phyloP scores from a whole-genome alignment of 768 basidiomycete species.

The Panaeolus cyanescens region DNA sequence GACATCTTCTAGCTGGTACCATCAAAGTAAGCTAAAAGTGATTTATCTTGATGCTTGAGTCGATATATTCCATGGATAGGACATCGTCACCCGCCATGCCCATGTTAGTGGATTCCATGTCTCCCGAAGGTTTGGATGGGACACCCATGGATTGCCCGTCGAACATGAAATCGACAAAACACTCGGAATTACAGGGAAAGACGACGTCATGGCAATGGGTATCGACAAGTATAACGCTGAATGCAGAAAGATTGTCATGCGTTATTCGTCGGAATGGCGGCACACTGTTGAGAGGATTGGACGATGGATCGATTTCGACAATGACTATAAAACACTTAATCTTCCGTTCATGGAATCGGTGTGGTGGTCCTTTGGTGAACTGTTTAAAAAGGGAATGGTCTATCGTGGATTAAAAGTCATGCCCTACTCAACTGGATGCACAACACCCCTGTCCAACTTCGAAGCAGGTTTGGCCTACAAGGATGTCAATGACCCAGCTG shows the following conservation, averaged over 20 bases:
- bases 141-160: slow-evolving; percentile 97
- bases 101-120: slow-evolving; percentile 93
- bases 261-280: slow-evolving; percentile 94
- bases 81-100: slow-evolving; percentile 96
- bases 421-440: slow-evolving; percentile 97
- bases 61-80: slow-evolving; percentile 48
- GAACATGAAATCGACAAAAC: slow-evolving; percentile 99
- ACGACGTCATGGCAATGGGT: slow-evolving; percentile 93
- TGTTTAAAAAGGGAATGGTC: slow-evolving; percentile 91
- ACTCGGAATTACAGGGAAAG: slow-evolving; percentile 87
- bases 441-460: slow-evolving; percentile 96
- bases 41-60: background rate
- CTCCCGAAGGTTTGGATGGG: slow-evolving; percentile 95
- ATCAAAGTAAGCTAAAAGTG: slow-evolving; percentile 69
- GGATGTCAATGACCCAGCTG: slow-evolving; percentile 92
- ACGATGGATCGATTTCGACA: slow-evolving; percentile 99
- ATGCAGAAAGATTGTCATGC: slow-evolving; percentile 96
- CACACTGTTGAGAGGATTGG: slow-evolving; percentile 96
- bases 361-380: slow-evolving; percentile 97
- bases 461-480: slow-evolving; percentile 92
- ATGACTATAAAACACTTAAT: slow-evolving; percentile 98
- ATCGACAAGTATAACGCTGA: slow-evolving; percentile 98
- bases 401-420: slow-evolving; percentile 94
- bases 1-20: slow-evolving; percentile 89
- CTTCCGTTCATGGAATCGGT: slow-evolving; percentile 94